Base-by-base conservation (phyloP, 495 filamentous ascomycete species). In the Neurospora sp. region DNA sequence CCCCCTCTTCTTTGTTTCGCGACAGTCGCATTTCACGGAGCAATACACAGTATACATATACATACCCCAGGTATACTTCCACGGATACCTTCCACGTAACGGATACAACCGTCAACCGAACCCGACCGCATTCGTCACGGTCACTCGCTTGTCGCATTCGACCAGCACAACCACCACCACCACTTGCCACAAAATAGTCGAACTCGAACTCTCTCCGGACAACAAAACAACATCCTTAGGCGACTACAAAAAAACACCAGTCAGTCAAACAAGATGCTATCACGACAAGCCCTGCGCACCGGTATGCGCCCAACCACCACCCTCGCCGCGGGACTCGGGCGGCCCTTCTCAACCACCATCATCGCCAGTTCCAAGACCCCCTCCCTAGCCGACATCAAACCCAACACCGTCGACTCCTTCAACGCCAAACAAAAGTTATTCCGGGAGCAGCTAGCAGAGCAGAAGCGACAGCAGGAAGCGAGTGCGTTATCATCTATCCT, bases 381-480 rank as follows among this genome's bases (percentile, higher is more conserved):
- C n/a, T 89, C 91, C 37, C 86, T 99, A 31, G 90, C 92, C 77
- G 94, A 98, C 84, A 89, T 99, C 81, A 90, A 90, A 70, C 83
- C 85, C 9, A 82, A 83, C 48, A 88, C 89, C 62, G 90, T 90
- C 48, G 84, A 89, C 40, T 84, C 87, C 40, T 99, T 97, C 87
- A 91, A 91, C 79, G 84, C 88, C 59, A 90, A 90, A 76, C 94
- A 97, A 84, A 90, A 90, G 79, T 88, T 91, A 78, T 99, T 97
- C 85, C 91, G 96, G 78, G 90, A 93, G 82, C 86, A 92, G 82
- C 84, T 97, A 72, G 88, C 90, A 76, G 88, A 90, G 80, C 90
- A 89, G 80, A 88, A 92, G 81, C 92, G 87, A 89, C 92, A 85
- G 87, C 87, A 90, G 86, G 89, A 92, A 92, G 92, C 93, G 85